A percentile compares a stretch with the other conserved stretches of the same genome.
Conservation (phyloP, 1,139 yeast species). For the Keqinozyma sinolaborantium region DNA sequence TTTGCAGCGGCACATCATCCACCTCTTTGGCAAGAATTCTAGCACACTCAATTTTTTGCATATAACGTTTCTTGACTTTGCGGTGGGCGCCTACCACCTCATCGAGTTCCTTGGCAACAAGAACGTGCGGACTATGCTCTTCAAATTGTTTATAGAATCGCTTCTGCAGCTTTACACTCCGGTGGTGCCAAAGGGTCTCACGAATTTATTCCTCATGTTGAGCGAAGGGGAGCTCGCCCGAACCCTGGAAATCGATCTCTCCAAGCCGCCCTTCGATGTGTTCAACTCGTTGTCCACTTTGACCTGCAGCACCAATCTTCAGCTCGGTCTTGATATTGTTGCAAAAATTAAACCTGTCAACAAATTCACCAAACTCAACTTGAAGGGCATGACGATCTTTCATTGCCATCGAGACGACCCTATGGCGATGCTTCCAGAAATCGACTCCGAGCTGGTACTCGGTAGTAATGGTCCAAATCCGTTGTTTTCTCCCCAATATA, state of each 20-base stretch:
- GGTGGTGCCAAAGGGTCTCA: conserved; percentile 22
- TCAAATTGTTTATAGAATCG: conserved; percentile 30
- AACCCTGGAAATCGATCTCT: conserved; percentile 18
- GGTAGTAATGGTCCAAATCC: background rate
- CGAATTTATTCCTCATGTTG: conserved; percentile 32
- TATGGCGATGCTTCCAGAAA: conserved; percentile 1
- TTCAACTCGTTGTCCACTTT: conserved; percentile 25
- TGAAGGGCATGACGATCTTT: conserved; percentile 29
- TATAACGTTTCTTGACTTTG: conserved; percentile 30
- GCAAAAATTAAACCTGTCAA: conserved; percentile 18
- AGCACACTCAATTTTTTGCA: conserved; percentile 28
- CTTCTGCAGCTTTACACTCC: conserved; percentile 23
- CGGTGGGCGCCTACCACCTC: conserved; percentile 21
- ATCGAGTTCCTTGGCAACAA: conserved; percentile 20
- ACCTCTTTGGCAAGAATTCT: conserved; percentile 25
- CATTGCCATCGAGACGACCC: conserved; percentile 29
- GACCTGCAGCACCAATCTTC: conserved; percentile 31
- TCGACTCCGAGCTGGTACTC: background rate
- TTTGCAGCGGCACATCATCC: conserved; percentile 17
- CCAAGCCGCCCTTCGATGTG: conserved; percentile 15
- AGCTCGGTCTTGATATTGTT: conserved; percentile 29
- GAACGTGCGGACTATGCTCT: conserved; percentile 27
- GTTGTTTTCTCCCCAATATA: conserved; percentile 2
- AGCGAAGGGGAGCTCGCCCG: conserved; percentile 25
- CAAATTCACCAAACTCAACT: conserved; percentile 19